These are phyloP conservation scores for Chytriomyces sp. DNA, from an alignment of 192 early-diverging fungal species.

Conservation along the genomic window DNA sequence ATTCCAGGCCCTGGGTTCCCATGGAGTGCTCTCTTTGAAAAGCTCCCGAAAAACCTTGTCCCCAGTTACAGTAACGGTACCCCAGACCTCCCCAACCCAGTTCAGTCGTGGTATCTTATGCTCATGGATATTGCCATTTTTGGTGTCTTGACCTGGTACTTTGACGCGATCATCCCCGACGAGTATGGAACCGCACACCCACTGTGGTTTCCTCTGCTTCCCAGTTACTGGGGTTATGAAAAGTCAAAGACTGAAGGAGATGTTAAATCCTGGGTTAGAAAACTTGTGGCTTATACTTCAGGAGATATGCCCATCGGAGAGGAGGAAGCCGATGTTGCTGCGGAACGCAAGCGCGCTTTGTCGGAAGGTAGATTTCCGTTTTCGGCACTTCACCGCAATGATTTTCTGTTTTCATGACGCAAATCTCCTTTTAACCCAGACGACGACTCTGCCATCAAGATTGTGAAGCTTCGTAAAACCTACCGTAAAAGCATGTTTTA, in stretches of 20 bases:
- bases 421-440: not conserved
- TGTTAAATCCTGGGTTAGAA: constrained; percentile 50
- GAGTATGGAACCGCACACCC: constrained; percentile 69
- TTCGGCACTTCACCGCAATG: no score
- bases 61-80: constrained; percentile 54
- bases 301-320: not conserved
- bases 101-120: constrained; percentile 67
- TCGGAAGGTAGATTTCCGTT: not conserved
- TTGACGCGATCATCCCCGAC: constrained; percentile 77
- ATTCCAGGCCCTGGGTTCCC: constrained; percentile 73
- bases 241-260: constrained; percentile 9
- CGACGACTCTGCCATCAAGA: constrained; percentile 44
- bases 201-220: constrained; percentile 70
- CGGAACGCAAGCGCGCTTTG: constrained; percentile 26
- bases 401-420: not conserved
- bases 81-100: constrained; percentile 63
- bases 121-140: constrained; percentile 69
- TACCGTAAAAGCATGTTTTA: constrained; percentile 41
- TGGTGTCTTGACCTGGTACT: constrained; percentile 68
- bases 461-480: constrained; percentile 56
- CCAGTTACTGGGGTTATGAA: constrained; percentile 70
- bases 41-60: constrained; percentile 42
- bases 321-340: constrained; percentile 35
- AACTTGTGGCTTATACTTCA: not conserved
- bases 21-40: constrained; percentile 55